Conservation (phyloP, 768 basidiomycete genomes). For the Tricholoma flavovirens region DNA sequence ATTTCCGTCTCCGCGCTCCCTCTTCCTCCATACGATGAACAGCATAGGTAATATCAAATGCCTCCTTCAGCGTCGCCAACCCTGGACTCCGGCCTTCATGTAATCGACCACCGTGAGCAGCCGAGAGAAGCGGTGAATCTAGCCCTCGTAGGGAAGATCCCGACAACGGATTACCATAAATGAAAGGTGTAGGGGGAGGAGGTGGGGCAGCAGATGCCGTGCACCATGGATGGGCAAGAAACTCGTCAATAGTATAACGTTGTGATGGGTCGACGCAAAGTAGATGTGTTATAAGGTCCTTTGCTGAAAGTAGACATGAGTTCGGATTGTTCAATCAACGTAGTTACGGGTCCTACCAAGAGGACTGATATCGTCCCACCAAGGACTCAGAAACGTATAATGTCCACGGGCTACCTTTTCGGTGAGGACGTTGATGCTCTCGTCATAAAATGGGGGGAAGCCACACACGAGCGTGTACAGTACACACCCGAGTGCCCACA, state of each 20-base stretch:
- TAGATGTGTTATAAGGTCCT: slow-evolving; percentile 91
- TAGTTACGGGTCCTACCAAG: slow-evolving; percentile 45
- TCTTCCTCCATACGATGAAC: slow-evolving; percentile 99
- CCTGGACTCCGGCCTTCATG: slow-evolving; percentile 85
- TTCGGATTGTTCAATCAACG: background rate
- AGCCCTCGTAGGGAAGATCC: slow-evolving; percentile 39
- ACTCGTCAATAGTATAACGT: slow-evolving; percentile 97
- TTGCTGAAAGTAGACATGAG: slow-evolving; percentile 49
- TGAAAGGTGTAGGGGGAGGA: slow-evolving; percentile 59
- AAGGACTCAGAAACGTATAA: slow-evolving; percentile 97
- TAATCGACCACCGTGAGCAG: slow-evolving; percentile 65
- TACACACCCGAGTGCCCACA: slow-evolving; percentile 99
- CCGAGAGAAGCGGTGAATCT: slow-evolving; percentile 88
- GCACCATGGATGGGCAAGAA: slow-evolving; percentile 95
- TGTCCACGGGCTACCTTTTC: slow-evolving; percentile 97
- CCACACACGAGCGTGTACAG: slow-evolving; percentile 97
- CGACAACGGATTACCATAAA: slow-evolving; percentile 35
- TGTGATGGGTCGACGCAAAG: slow-evolving; percentile 94
- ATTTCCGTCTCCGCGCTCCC: slow-evolving; percentile 79
- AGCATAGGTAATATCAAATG: slow-evolving; percentile 98
- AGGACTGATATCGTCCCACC: slow-evolving; percentile 95
- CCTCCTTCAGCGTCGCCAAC: slow-evolving; percentile 89
- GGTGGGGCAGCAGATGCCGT: slow-evolving; percentile 59
- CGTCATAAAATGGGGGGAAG: slow-evolving; percentile 98
- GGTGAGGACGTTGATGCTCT: slow-evolving; percentile 95